Base-by-base conservation (phyloP, 179 eudicot genomes). In the Amaranthus tricolor region DNA sequence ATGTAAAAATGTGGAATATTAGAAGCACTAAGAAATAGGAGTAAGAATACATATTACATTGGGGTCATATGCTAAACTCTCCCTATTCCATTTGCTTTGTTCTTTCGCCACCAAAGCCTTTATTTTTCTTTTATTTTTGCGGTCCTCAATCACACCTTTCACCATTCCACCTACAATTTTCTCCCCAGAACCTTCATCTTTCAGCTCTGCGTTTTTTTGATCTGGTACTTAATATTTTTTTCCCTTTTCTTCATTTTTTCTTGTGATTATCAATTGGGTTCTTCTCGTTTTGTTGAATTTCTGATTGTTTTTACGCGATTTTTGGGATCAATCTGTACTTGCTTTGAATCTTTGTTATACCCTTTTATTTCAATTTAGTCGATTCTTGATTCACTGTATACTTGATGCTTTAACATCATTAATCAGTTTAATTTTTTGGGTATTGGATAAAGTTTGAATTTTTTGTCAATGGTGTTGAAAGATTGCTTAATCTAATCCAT, bases 281-380 rank as follows among this genome's bases (percentile, higher is more conserved):
- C 60, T 62, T 61, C 40, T 62, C 60, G 6, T 59, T 40, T 76
- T 63, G 20, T 7, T 31, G 20, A n/a, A 48, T 76, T 13, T 60
- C 62, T 72, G 75, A 72, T 76, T 71, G 59, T 43, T 66, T 73
- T 72, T 69, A 66, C 76, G 55, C 31, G 56, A 15, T 68, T 66
- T 75, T 50, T 56, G 15, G 15, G 11, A 7, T 17, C 9, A 59
- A 9, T 66, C 60, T 47, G 54, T 24, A 61, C 61, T 76, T 48
- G 62, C 8, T 52, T 9, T 17, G 56, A 61, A 68, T 76, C 68
- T 16, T 13, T 16, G 24, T 76, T 45, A 2, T 68, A 16, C 10
- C 15, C 5, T 24, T 59, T 17, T 31, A 68, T 76, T 49, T 50
- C 24, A 6, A n/a, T 61, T 31, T 20, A 56, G 40, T 68, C 19